phyloP scores from a whole-genome alignment of 2,329 filamentous ascomycete genomes.

The Calonectria multiphialidica region DNA sequence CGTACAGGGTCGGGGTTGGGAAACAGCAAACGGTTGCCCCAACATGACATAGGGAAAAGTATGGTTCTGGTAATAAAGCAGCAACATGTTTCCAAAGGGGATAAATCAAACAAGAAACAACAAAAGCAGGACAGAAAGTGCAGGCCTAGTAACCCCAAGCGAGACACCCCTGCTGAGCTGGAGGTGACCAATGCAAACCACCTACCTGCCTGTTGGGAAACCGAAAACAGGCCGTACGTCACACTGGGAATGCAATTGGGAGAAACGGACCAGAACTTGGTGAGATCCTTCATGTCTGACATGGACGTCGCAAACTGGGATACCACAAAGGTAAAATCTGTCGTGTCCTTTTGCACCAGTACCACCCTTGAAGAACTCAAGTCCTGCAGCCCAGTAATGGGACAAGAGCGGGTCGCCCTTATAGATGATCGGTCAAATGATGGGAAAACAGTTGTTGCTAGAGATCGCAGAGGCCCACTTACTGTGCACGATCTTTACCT shows the following conservation, averaged over 20 bases:
- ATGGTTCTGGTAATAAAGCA: not conserved
- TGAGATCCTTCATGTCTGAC: not conserved
- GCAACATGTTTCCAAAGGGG: not conserved
- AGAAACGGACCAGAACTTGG: not conserved
- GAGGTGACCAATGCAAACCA: not conserved
- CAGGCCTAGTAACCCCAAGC: no score
- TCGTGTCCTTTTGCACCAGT: not conserved
- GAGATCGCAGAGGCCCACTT: not conserved
- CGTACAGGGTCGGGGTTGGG: no score
- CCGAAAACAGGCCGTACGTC: not conserved
- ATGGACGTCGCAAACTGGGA: not conserved
- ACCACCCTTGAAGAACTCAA: not conserved
- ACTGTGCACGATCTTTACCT: not conserved
- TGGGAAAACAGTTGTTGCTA: not conserved
- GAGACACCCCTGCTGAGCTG: no score
- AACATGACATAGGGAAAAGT: not conserved
- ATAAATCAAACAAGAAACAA: not conserved
- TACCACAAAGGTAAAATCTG: not conserved
- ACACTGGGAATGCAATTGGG: not conserved
- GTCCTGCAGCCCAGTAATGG: not conserved
- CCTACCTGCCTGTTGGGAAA: not conserved
- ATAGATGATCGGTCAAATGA: constrained; percentile 7
- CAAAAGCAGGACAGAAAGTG: not conserved
- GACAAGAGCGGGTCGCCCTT: not conserved
- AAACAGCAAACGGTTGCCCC: not conserved